Conservation (phyloP, 1,139 yeast genomes). For the Sugiyamaella neomexicana region DNA sequence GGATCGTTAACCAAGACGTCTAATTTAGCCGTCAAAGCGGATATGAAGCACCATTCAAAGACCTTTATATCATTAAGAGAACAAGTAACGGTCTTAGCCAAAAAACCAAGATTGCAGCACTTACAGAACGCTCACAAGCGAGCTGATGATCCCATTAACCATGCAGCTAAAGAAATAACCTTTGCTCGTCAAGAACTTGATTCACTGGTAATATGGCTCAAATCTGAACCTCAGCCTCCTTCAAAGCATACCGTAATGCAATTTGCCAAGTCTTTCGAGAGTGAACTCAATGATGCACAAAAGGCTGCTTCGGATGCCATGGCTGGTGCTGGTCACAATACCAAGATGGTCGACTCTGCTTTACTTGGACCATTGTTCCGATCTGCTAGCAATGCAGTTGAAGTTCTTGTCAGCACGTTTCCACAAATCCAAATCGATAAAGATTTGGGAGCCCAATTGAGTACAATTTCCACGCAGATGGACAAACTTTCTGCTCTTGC, state of each 20-base stretch:
- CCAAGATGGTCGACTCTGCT: conserved; percentile 28
- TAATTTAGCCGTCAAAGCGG: conserved; percentile 23
- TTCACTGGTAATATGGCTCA: conserved; percentile 24
- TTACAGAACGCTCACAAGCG: conserved; percentile 8
- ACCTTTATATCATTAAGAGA: conserved; percentile 18
- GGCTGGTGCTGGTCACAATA: conserved; percentile 28
- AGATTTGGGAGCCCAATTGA: conserved; percentile 20
- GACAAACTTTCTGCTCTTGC: conserved; percentile 25
- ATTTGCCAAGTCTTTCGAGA: conserved; percentile 35
- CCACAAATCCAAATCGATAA: conserved; percentile 28
- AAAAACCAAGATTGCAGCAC: conserved; percentile 7
- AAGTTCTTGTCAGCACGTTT: conserved; percentile 28
- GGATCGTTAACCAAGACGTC: conserved; percentile 28
- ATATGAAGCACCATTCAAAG: conserved; percentile 18
- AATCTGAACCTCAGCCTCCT: conserved; percentile 29
- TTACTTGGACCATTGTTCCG: conserved; percentile 34
- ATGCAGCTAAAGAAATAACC: conserved; percentile 14
- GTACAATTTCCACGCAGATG: conserved; percentile 25
- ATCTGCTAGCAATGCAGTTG: conserved; percentile 21
- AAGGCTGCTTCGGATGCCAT: conserved; percentile 30
- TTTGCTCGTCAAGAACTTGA: conserved; percentile 31
- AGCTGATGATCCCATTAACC: conserved; percentile 7
- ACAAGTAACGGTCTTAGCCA: conserved; percentile 15
- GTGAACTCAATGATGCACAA: conserved; percentile 35
- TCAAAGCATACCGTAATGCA: conserved; percentile 30